phyloP scores from a whole-genome alignment of 2,329 filamentous ascomycete genomes.

The Botrytis byssoidea region DNA sequence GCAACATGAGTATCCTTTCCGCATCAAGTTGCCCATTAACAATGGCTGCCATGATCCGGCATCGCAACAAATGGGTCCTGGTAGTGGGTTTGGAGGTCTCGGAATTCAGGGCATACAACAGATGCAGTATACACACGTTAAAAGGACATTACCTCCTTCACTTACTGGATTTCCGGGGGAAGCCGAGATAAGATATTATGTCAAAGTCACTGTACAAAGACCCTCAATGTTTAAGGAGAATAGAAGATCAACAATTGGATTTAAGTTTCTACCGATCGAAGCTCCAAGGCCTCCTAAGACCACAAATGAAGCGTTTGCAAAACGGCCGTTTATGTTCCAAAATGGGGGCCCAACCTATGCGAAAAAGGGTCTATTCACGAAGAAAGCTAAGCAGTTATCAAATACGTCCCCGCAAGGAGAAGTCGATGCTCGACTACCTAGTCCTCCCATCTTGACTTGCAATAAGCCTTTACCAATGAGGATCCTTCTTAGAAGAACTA shows the following conservation, averaged over 20 bases:
- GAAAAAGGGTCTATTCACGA: conserved; percentile 37
- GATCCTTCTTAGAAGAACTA: conserved; percentile 75
- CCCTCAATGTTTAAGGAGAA: conserved; percentile 90
- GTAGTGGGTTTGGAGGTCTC: conserved; percentile 56
- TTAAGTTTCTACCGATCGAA: conserved; percentile 92
- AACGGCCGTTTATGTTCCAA: conserved; percentile 63
- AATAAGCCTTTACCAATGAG: conserved; percentile 81
- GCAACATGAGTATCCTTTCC: conserved; percentile 73
- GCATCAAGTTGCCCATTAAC: conserved; percentile 76
- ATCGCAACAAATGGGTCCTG: conserved; percentile 54
- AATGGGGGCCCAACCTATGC: conserved; percentile 40
- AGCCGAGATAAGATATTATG: conserved; percentile 88
- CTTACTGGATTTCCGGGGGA: conserved; percentile 81
- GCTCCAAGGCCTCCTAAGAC: conserved; percentile 68
- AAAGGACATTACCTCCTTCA: conserved; percentile 83
- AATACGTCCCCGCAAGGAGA: conserved; percentile 69
- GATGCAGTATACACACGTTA: conserved; percentile 68
- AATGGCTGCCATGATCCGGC: conserved; percentile 56
- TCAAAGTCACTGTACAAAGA: conserved; percentile 93
- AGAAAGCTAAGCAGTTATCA: conserved; percentile 35
- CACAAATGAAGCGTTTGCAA: conserved; percentile 79
- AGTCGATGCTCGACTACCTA: conserved; percentile 73
- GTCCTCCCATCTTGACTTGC: conserved; percentile 84
- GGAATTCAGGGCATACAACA: conserved; percentile 63
- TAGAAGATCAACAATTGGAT: conserved; percentile 64